These are phyloP conservation scores for Claviceps quebecensis DNA, from an alignment of 2,329 filamentous ascomycete genomes.

Conservation along the genomic window DNA sequence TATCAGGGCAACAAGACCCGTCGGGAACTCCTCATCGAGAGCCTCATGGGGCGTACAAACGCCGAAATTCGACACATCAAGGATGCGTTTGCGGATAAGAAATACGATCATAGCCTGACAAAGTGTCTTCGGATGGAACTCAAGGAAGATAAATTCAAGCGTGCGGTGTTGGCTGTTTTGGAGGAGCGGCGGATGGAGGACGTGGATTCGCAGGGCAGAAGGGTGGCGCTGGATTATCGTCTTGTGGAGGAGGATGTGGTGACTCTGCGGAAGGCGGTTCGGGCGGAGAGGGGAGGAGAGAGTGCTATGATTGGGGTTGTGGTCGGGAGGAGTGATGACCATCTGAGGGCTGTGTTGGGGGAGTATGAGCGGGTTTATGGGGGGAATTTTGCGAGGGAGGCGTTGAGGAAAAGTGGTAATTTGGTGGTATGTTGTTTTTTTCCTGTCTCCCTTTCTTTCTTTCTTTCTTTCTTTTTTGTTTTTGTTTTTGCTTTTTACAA, in stretches of 20 bases:
- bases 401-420: constrained; percentile 79
- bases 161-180: constrained; percentile 68
- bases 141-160: constrained; percentile 91
- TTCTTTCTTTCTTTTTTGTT: too few relatives aligned
- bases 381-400: constrained; percentile 76
- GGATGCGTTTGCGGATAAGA: constrained; percentile 77
- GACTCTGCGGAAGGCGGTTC: constrained; percentile 52
- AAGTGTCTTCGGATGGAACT: constrained; percentile 87
- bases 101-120: constrained; percentile 67
- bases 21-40: constrained; percentile 82
- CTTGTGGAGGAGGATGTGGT: constrained; percentile 59
- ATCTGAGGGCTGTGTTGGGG: constrained; percentile 66
- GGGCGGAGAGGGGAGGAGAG: constrained; percentile 70
- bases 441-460: too few relatives aligned
- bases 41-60: constrained; percentile 80
- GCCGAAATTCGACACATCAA: constrained; percentile 81
- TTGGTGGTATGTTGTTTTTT: constrained; percentile 61
- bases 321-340: constrained; percentile 63
- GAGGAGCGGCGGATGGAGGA: constrained; percentile 80
- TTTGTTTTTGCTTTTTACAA: not conserved
- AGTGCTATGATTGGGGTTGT: constrained; percentile 77
- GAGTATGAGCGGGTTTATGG: constrained; percentile 61
- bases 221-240: constrained; percentile 40
- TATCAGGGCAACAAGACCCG: constrained; percentile 79
- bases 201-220: constrained; percentile 47